These are phyloP conservation scores for Prunella vulgaris DNA, from an alignment of 257 asterid species.

Conservation along the genomic window DNA sequence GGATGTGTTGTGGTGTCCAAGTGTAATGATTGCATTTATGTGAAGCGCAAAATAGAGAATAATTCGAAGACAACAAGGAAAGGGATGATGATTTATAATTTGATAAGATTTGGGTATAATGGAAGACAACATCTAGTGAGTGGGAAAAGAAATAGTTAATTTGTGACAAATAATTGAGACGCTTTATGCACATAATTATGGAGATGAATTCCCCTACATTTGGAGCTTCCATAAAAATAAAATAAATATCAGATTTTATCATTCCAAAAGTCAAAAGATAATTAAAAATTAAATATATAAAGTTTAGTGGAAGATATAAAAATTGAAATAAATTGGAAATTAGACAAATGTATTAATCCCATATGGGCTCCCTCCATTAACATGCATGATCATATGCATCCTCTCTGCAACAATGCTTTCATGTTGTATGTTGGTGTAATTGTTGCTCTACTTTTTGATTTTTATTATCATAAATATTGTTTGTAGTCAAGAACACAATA, in stretches of 20 bases:
- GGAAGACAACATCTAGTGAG: conserved; percentile 36
- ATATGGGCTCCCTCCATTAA: conserved; percentile 27
- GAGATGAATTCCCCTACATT: conserved; percentile 32
- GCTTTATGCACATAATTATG: conserved; percentile 22
- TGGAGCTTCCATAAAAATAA: conserved; percentile 22
- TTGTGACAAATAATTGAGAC: conserved; percentile 28
- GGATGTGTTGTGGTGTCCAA: neutral
- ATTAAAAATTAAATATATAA: neutral
- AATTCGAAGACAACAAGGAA: conserved; percentile 3
- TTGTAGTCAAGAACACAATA: neutral
- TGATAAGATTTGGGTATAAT: conserved; percentile 29
- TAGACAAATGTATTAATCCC: conserved; percentile 22
- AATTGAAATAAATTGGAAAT: neutral
- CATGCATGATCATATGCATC: neutral
- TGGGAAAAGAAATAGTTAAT: conserved; percentile 17
- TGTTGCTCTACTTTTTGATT: neutral
- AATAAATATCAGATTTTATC: conserved; percentile 8
- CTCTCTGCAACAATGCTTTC: conserved; percentile 4
- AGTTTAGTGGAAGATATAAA: conserved; percentile 11
- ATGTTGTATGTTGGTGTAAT: conserved; percentile 16
- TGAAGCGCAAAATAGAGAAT: conserved; percentile 14
- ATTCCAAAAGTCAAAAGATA: conserved; percentile 19
- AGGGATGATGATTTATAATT: conserved; percentile 3
- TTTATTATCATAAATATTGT: neutral
- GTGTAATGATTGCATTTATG: neutral